A percentile compares a stretch with the other conserved stretches of the same genome.
phyloP scores from a whole-genome alignment of 176 grass and related monocot genomes.

The Calamus simplicifolius region DNA sequence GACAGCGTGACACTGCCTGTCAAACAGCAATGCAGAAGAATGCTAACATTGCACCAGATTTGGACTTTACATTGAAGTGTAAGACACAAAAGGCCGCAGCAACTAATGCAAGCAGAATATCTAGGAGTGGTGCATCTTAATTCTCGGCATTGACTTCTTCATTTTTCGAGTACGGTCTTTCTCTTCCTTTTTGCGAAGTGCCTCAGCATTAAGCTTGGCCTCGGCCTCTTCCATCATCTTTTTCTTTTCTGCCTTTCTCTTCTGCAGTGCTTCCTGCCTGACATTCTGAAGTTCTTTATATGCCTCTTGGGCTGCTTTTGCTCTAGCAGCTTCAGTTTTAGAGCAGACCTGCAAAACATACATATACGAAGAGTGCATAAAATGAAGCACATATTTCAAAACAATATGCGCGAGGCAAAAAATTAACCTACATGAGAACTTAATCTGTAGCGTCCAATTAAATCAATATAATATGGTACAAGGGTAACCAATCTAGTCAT shows the following conservation, averaged over 20 bases:
- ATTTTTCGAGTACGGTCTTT: conserved; percentile 68
- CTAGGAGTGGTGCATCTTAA: conserved; percentile 88
- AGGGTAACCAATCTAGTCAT: conserved; percentile 84
- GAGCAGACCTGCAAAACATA: conserved; percentile 41
- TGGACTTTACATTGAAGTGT: too few species aligned
- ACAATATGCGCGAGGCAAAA: background rate
- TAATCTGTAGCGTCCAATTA: conserved; percentile 88
- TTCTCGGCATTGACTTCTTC: conserved; percentile 78
- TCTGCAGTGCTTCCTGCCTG: conserved; percentile 66
- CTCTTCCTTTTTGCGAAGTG: conserved; percentile 78
- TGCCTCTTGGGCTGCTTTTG: conserved; percentile 72
- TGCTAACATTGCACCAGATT: too few species aligned
- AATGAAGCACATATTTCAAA: background rate
- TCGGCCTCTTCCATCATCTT: conserved; percentile 69
- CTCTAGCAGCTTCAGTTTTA: conserved; percentile 77
- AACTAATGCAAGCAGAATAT: too few species aligned
- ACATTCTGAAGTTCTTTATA: conserved; percentile 63
- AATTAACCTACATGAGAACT: conserved; percentile 50
- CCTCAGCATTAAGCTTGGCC: conserved; percentile 63
- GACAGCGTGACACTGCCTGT: too few species aligned
- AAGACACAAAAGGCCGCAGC: too few species aligned
- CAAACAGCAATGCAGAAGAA: too few species aligned
- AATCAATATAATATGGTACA: conserved; percentile 91
- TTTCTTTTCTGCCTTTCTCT: conserved; percentile 69
- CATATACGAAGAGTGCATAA: background rate